Base-by-base conservation (phyloP, 371 early-diverging fungal species). In the Rhizopus sp. region DNA sequence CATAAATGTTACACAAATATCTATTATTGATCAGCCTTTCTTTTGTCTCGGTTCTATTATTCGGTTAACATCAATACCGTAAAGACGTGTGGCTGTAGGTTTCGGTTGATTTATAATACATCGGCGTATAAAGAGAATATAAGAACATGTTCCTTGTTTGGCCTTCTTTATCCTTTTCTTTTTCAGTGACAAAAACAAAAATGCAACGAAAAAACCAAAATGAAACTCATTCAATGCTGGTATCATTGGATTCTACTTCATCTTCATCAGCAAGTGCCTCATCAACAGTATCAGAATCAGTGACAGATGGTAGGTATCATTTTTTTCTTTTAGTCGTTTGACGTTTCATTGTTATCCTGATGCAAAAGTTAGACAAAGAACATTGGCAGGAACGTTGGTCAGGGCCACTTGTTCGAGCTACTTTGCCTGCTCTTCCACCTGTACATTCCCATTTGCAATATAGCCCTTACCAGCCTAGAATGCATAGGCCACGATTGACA, bases 401-500 rank as follows among this genome's bases (percentile, higher is more conserved):
- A 37, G 38, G 38, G 13, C 38, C 2, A 4, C 38, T 1, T 37
- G 13, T 37, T 10, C 38, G 38, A 37, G 5, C 38, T 13, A 7
- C 38, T 5, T 37, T 37, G 7, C 38, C 38, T 13, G 5, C 38
- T 37, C 38, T 37, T 13, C 38, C 38, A 37, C 38, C 38, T 13
- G 38, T 37, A 10, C 38, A 37, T 37, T 37, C 13, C 13, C 90
- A 5, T 69, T 23, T 23, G 23, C 23, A 46, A 29, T 46, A n/a
- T 29, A 46, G 7, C 8, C 29, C 46, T 29, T 46, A 46, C 1
- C 29, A 29, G 12, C 29, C 29, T 8, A 5, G 17, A 23, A 10
- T 51, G 7, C 51, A 37, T n/a, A 76, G 81, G 61, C 74, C 85
- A 39, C 74, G 74, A 56, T 75, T 91, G 37, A 88, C 90, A 2